A percentile compares a stretch with the other conserved stretches of the same genome.
Conservation (phyloP, 2,329 filamentous ascomycete genomes). For the Sporothrix globosa region DNA sequence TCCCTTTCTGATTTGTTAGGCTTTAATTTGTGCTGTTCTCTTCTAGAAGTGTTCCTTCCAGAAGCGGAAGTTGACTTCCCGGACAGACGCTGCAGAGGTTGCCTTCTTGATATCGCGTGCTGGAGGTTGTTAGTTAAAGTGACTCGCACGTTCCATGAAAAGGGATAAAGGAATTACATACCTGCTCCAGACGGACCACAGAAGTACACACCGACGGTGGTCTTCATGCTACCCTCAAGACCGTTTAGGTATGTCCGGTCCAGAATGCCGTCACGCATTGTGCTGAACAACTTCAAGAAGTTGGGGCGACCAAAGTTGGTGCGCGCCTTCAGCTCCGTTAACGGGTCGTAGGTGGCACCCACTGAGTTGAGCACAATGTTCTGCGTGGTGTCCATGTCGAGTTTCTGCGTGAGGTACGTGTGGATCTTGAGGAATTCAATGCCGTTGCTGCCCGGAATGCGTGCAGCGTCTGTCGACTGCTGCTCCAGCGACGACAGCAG, state of each 20-base stretch:
- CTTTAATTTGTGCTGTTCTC: not conserved
- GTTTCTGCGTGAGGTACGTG: slow-evolving; percentile 92
- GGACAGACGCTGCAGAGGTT: slow-evolving; percentile 70
- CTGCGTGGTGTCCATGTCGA: slow-evolving; percentile 88
- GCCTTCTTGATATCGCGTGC: slow-evolving; percentile 85
- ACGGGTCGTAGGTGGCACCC: slow-evolving; percentile 81
- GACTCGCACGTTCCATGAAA: not conserved
- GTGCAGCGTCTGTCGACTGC: slow-evolving; percentile 73
- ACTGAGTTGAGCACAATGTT: slow-evolving; percentile 98
- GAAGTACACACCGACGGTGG: slow-evolving; percentile 95
- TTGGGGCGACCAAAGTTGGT: slow-evolving; percentile 96
- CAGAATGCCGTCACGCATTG: slow-evolving; percentile 85
- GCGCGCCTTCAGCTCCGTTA: slow-evolving; percentile 85
- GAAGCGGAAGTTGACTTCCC: slow-evolving; percentile 90
- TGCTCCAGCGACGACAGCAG: slow-evolving; percentile 87
- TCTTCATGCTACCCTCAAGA: slow-evolving; percentile 73
- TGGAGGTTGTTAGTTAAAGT: slow-evolving; percentile 48
- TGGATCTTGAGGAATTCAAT: slow-evolving; percentile 95
- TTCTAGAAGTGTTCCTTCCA: slow-evolving; percentile 91
- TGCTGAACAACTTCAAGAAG: slow-evolving; percentile 76
- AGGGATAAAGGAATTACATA: slow-evolving; percentile 44
- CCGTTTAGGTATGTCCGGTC: slow-evolving; percentile 84
- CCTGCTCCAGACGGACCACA: slow-evolving; percentile 80
- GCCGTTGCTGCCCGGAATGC: slow-evolving; percentile 66
- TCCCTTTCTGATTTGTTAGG: not conserved